A percentile compares a stretch with the other conserved stretches of the same genome.
These are phyloP conservation scores for Plasmodium falciparum DNA, from an alignment of 169 alveolate species.

Conservation along the genomic window DNA sequence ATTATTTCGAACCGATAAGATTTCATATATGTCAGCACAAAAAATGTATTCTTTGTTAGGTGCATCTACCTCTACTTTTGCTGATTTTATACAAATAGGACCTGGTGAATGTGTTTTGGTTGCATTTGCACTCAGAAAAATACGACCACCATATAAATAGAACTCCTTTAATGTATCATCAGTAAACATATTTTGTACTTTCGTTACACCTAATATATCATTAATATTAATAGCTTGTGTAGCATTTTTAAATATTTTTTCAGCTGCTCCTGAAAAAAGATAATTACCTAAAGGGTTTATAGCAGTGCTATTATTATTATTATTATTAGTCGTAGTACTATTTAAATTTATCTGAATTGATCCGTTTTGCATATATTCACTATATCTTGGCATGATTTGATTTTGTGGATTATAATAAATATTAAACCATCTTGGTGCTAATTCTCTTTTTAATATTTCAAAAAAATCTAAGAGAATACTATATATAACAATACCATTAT, in stretches of 20 bases:
- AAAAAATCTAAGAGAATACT: slow-evolving; percentile 82
- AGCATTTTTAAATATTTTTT: slow-evolving; percentile 67
- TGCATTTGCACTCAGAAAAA: slow-evolving; percentile 76
- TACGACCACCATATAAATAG: slow-evolving; percentile 80
- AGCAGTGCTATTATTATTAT: background rate
- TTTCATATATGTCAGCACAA: slow-evolving; percentile 70
- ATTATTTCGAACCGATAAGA: slow-evolving; percentile 27
- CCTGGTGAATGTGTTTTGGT: slow-evolving; percentile 82
- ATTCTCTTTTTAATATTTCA: slow-evolving; percentile 82
- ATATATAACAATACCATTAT: slow-evolving; percentile 81
- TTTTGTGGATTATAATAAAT: slow-evolving; percentile 87
- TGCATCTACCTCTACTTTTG: slow-evolving; percentile 46
- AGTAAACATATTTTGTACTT: slow-evolving; percentile 78
- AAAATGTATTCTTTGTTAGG: slow-evolving; percentile 56
- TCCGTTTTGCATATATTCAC: slow-evolving; percentile 31
- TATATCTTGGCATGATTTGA: slow-evolving; percentile 72
- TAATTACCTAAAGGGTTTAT: slow-evolving; percentile 46
- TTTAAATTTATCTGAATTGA: background rate
- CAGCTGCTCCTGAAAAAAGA: slow-evolving; percentile 62
- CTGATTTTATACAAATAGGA: slow-evolving; percentile 77
- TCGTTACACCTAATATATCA: slow-evolving; percentile 68
- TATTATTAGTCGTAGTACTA: background rate
- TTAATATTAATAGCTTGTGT: slow-evolving; percentile 68
- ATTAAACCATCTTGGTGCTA: slow-evolving; percentile 86
- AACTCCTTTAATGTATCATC: slow-evolving; percentile 77